phyloP scores from a whole-genome alignment of 345 rosid species.

The Dipteronia sinensis region DNA sequence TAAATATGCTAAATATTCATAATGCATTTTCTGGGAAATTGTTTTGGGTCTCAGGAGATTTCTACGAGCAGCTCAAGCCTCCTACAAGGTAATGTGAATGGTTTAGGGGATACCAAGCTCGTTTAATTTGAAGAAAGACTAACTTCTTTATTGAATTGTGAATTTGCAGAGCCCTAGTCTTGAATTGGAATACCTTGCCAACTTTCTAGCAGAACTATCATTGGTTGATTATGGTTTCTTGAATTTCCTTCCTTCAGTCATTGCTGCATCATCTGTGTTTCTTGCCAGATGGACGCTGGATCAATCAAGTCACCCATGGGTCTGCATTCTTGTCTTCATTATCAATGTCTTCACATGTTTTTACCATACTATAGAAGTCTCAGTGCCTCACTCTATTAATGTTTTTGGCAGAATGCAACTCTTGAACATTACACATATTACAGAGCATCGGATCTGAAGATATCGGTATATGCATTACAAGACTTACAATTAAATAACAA shows the following conservation, averaged over 20 bases:
- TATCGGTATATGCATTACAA: constrained; percentile 55
- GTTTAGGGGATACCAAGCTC: background rate
- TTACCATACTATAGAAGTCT: constrained; percentile 7
- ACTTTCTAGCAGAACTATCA: constrained; percentile 81
- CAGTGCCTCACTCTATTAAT: constrained; percentile 14
- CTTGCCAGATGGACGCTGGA: constrained; percentile 93
- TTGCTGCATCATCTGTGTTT: constrained; percentile 92
- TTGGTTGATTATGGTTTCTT: constrained; percentile 62
- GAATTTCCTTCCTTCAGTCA: constrained; percentile 70
- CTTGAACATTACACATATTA: constrained; percentile 77
- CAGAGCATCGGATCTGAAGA: constrained; percentile 62
- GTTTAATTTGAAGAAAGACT: constrained; percentile 17
- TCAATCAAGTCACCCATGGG: constrained; percentile 88
- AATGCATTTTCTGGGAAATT: constrained; percentile 14
- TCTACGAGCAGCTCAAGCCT: constrained; percentile 83
- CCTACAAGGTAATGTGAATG: constrained; percentile 52
- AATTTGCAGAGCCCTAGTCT: constrained; percentile 68
- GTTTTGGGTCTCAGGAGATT: constrained; percentile 70
- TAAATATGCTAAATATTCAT: constrained; percentile 5
- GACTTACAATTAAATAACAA: constrained; percentile 64
- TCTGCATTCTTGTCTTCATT: constrained; percentile 34
- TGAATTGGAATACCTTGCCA: constrained; percentile 75
- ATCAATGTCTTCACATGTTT: constrained; percentile 6
- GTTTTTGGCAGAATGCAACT: constrained; percentile 63
- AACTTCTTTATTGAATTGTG: constrained; percentile 16